Evolutionary conservation across 345 rosid genomes (phyloP).

Genomic region (Microcos paniculata): DNA sequence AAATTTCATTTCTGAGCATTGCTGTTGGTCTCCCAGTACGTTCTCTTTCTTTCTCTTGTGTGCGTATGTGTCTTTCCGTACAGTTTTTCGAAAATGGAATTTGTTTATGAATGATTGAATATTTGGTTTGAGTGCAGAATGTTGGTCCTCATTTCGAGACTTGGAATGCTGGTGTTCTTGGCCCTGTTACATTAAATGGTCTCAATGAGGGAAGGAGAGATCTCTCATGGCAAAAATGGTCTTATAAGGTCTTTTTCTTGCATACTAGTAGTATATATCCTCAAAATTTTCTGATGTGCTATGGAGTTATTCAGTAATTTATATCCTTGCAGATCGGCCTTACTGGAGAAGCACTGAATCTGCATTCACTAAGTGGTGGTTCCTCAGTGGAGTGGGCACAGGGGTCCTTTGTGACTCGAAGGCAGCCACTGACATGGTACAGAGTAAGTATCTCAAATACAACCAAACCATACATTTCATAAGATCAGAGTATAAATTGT

Average conservation of each 20-base stretch:
- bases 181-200: constrained; percentile 81
- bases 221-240: constrained; percentile 96
- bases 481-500: not conserved
- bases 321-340: constrained; percentile 70
- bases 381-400: constrained; percentile 88
- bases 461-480: not conserved
- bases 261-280: not conserved
- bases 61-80: no score
- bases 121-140: constrained; percentile 51
- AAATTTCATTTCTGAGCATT: constrained; percentile 77
- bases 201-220: constrained; percentile 79
- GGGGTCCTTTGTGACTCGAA: constrained; percentile 72
- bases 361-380: constrained; percentile 87
- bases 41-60: constrained; percentile 19
- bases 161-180: constrained; percentile 96
- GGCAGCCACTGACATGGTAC: constrained; percentile 93
- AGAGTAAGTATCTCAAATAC: constrained; percentile 48
- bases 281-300: not conserved
- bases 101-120: not conserved
- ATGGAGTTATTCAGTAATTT: constrained; percentile 3
- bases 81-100: not conserved
- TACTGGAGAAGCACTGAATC: constrained; percentile 84
- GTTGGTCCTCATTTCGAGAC: constrained; percentile 98
- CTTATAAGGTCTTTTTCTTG: constrained; percentile 69
- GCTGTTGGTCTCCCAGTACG: constrained; percentile 98